Evolutionary conservation across 1,284 basidiomycete genomes (phyloP), one percentile per base, ranked within the genome.

Genomic region (Irpex sp.): DNA sequence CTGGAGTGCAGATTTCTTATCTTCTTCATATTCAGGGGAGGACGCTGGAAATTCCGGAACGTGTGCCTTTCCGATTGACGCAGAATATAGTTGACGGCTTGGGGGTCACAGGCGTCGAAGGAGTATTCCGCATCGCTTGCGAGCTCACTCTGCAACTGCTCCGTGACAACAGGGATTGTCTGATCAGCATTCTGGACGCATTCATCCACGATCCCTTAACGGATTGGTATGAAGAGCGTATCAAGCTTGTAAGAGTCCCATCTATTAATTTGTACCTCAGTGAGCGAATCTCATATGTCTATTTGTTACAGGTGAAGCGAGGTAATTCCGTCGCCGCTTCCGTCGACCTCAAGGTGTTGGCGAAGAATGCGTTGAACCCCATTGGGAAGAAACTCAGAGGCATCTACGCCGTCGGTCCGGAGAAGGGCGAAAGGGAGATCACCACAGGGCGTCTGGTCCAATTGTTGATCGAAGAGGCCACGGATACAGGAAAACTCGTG

Each of bases 171-270:
- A 92, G 90, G 70, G 96, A 98, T 73, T 91, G 91, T 58, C 78
- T 99, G 63, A 96, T 97, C 89, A 96, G 89, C 72, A 94, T 99
- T 1, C 82, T 99, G 45, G 96, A 99, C 71, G 93, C 97, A 0
- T 99, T 99, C 74, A 88, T 98, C 39, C 97, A 99, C 69, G 97
- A 99, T 74, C 97, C 97, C 1, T 81, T 99, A 2, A 91, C 96
- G 35, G 97, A 99, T 75, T 99, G 95, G 93, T 90, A 94, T 63
- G 89, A 93, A 57, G 85, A 90, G 69, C 85, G 83, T 65, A 79
- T 84, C 5, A 86, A 82, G 68, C 71, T 82, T 71, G 87, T 86
- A 58, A 49, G 75, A 57, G 18, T 62, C 28, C 39, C 35, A 16
- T 48, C 37, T 23, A 21, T 54, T 55, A 21, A 16, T 0, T 33